phyloP scores from a whole-genome alignment of 176 grass and related monocot genomes.

The Triticum urartu region DNA sequence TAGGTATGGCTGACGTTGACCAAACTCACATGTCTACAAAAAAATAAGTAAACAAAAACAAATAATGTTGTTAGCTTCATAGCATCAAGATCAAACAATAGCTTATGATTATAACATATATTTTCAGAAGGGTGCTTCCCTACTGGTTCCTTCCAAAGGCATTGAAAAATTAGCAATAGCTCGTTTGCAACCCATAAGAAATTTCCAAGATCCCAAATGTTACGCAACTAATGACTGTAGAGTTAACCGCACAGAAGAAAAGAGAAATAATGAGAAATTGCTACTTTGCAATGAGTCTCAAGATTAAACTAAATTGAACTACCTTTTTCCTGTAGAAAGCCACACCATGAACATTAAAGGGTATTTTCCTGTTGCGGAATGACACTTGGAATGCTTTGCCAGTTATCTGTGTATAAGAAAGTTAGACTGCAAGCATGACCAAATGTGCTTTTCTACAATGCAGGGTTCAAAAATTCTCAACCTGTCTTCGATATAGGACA shows the following conservation, averaged over 20 bases:
- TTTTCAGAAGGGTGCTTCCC: not conserved
- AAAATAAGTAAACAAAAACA: not conserved
- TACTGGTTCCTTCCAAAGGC: not conserved
- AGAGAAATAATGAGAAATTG: conserved; percentile 21
- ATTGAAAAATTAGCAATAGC: not conserved
- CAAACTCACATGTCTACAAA: not conserved
- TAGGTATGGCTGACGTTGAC: not conserved
- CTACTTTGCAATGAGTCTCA: not conserved
- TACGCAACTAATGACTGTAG: conserved; percentile 16
- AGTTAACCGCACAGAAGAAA: not conserved
- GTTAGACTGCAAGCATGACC: conserved; percentile 29
- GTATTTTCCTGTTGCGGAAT: conserved; percentile 97
- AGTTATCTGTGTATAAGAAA: conserved; percentile 59
- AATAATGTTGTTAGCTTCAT: conserved; percentile 3
- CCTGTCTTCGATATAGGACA: conserved; percentile 88
- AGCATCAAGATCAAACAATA: conserved; percentile 2
- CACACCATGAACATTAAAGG: conserved; percentile 92
- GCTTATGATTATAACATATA: conserved; percentile 13
- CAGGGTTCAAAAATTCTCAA: conserved; percentile 31
- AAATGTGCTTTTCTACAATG: conserved; percentile 31
- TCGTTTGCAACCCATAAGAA: conserved; percentile 21
- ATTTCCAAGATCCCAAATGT: conserved; percentile 22
- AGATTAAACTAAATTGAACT: conserved; percentile 13
- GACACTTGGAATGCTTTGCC: conserved; percentile 90
- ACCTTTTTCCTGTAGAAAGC: conserved; percentile 99